Conservation (phyloP, 805 yeast genomes). For the Metschnikowia bowlesiae region DNA sequence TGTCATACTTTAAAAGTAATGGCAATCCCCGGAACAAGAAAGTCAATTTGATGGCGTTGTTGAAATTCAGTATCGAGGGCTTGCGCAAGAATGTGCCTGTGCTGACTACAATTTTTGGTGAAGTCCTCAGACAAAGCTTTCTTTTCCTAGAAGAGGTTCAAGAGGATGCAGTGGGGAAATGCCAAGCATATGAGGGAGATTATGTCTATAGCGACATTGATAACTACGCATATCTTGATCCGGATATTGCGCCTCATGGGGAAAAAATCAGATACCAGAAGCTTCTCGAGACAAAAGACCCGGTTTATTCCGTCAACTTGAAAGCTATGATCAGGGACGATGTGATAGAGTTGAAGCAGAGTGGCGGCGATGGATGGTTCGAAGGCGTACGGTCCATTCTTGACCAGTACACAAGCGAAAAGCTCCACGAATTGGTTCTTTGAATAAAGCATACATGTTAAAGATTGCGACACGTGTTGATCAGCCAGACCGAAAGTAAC, state of each 20-base stretch:
- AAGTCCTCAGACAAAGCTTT: slow-evolving; percentile 29
- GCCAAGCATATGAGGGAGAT: slow-evolving; percentile 35
- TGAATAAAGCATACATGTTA: not conserved
- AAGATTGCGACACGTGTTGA: too few species aligned
- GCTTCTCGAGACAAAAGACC: slow-evolving; percentile 30
- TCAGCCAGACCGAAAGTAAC: too few species aligned
- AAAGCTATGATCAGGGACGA: slow-evolving; percentile 37
- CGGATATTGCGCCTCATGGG: slow-evolving; percentile 39
- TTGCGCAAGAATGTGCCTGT: slow-evolving; percentile 20
- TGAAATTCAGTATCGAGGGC: slow-evolving; percentile 43
- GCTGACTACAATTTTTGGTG: slow-evolving; percentile 19
- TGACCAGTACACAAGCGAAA: slow-evolving; percentile 34
- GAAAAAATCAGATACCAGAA: slow-evolving; percentile 36
- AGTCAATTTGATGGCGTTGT: slow-evolving; percentile 57
- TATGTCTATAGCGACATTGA: slow-evolving; percentile 39
- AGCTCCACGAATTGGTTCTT: slow-evolving; percentile 18
- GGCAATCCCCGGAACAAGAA: slow-evolving; percentile 77
- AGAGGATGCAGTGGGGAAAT: slow-evolving; percentile 42
- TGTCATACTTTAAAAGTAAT: slow-evolving; percentile 44
- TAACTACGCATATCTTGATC: slow-evolving; percentile 38
- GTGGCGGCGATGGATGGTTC: slow-evolving; percentile 28
- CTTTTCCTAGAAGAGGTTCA: slow-evolving; percentile 68
- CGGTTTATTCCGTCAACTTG: slow-evolving; percentile 43
- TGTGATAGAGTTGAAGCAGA: slow-evolving; percentile 23
- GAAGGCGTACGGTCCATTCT: slow-evolving; percentile 31